Evolutionary conservation across 2,329 filamentous ascomycete species (phyloP).

Genomic region (Byssothecium circinans): DNA sequence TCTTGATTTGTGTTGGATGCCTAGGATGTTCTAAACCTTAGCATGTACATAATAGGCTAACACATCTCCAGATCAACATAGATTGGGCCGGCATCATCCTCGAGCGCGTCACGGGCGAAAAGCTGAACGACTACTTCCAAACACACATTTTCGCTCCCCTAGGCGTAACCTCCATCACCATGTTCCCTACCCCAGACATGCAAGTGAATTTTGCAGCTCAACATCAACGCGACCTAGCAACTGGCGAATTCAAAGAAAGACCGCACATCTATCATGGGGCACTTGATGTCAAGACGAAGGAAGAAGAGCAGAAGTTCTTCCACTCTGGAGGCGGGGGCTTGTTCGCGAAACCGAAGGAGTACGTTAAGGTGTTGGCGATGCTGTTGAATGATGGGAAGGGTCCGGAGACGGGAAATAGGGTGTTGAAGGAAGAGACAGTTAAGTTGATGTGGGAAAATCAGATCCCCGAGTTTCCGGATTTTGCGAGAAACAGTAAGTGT

Average conservation of each 20-base stretch:
- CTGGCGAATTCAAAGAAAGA: constrained; percentile 36
- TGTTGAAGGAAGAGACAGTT: constrained; percentile 61
- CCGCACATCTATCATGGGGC: constrained; percentile 57
- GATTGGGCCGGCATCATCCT: constrained; percentile 55
- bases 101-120: constrained; percentile 48
- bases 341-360: constrained; percentile 63
- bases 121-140: constrained; percentile 51
- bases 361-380: constrained; percentile 61
- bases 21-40: too few relatives aligned
- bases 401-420: constrained; percentile 56
- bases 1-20: too few relatives aligned
- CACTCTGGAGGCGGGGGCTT: constrained; percentile 65
- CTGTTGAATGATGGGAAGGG: constrained; percentile 67
- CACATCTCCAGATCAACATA: constrained; percentile 47
- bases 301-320: constrained; percentile 52
- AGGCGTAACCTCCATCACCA: constrained; percentile 52
- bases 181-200: constrained; percentile 61
- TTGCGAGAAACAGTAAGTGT: constrained; percentile 40
- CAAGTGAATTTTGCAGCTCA: constrained; percentile 58
- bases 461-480: constrained; percentile 56
- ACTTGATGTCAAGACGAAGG: constrained; percentile 48
- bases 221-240: constrained; percentile 53
- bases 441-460: constrained; percentile 68
- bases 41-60: not conserved
- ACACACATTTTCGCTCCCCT: constrained; percentile 52